Percentiles rank a stretch among this genome's conserved stretches.
Evolutionary conservation across 805 yeast species (phyloP).

Genomic region (Wickerhamomyces subpelliculosus): DNA sequence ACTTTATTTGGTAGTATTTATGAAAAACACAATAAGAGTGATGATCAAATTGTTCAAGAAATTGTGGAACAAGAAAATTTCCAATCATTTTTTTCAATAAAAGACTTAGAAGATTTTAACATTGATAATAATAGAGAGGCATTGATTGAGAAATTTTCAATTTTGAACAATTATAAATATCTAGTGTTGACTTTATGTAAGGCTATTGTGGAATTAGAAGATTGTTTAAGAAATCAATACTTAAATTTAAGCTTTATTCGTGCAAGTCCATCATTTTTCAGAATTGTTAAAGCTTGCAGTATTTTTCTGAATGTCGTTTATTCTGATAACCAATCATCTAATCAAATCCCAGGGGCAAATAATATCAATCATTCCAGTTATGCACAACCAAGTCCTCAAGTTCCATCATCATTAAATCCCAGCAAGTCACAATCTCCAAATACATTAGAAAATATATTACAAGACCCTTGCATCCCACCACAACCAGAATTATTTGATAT

Average conservation of each 20-base stretch:
- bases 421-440: neutral
- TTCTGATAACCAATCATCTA: neutral
- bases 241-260: neutral
- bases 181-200: neutral
- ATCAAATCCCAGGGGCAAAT: neutral
- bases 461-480: too few species aligned
- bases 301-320: neutral
- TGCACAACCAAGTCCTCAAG: neutral
- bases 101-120: constrained; percentile 1
- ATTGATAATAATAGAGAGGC: neutral
- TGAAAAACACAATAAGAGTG: neutral
- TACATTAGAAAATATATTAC: neutral
- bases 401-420: neutral
- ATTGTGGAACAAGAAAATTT: neutral
- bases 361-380: too few species aligned
- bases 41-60: neutral
- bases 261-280: neutral
- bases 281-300: neutral
- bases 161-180: neutral
- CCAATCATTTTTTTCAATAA: neutral
- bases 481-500: neutral
- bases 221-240: neutral
- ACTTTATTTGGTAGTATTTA: neutral
- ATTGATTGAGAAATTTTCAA: neutral
- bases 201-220: neutral